phyloP scores from a whole-genome alignment of 192 early-diverging fungal species.

The Rhizophagus sp. region DNA sequence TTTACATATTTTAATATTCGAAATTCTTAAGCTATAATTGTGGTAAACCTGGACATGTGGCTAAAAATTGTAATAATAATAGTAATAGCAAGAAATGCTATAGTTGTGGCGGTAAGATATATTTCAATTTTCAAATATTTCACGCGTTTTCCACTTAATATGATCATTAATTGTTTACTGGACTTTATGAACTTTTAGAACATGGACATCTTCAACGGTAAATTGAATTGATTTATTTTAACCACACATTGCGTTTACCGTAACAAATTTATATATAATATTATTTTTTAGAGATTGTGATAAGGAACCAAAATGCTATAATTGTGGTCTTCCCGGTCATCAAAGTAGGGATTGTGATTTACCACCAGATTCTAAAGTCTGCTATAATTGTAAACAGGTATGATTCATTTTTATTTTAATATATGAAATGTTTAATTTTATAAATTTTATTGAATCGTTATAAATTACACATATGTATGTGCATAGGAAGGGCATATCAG shows the following conservation, averaged over 20 bases:
- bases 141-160: neutral
- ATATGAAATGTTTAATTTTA: neutral
- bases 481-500: slow-evolving; percentile 5
- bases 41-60: neutral
- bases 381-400: slow-evolving; percentile 10
- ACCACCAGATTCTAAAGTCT: slow-evolving; percentile 12
- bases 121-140: neutral
- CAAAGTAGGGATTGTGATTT: neutral
- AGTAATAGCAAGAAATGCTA: neutral
- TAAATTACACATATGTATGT: neutral
- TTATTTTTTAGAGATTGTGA: neutral
- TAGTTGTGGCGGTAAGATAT: slow-evolving; percentile 6
- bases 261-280: neutral
- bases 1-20: neutral
- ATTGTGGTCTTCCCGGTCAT: neutral
- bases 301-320: slow-evolving; percentile 10
- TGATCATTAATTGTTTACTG: neutral
- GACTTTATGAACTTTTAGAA: neutral
- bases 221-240: neutral
- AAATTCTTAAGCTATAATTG: neutral
- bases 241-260: neutral
- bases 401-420: neutral
- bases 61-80: neutral
- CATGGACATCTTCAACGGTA: slow-evolving; percentile 5
- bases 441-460: neutral